Conservation (phyloP, 2,329 filamentous ascomycete species). For the Karstenula rhodostoma region DNA sequence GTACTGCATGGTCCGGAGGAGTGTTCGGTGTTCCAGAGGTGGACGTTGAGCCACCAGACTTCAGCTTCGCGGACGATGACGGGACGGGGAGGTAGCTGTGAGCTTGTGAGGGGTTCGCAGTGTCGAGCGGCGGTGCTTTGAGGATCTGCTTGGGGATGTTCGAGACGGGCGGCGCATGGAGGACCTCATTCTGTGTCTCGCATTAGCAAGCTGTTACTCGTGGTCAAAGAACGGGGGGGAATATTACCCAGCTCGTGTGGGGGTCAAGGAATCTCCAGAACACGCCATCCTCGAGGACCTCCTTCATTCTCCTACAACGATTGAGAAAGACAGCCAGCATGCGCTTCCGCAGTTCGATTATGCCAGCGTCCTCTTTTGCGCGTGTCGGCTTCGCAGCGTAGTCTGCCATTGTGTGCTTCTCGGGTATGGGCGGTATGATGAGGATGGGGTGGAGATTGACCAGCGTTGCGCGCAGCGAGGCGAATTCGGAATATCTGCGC, state of each 20-base stretch:
- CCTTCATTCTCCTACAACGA: slow-evolving; percentile 89
- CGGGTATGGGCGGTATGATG: slow-evolving; percentile 94
- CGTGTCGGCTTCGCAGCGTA: slow-evolving; percentile 98
- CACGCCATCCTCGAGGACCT: slow-evolving; percentile 89
- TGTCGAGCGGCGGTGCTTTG: slow-evolving; percentile 92
- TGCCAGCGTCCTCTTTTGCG: slow-evolving; percentile 95
- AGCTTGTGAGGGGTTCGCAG: slow-evolving; percentile 87
- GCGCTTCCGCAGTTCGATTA: slow-evolving; percentile 94
- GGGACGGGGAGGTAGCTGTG: slow-evolving; percentile 90
- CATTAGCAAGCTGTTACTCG: slow-evolving; percentile 8
- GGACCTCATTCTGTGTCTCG: slow-evolving; percentile 78
- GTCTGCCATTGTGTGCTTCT: slow-evolving; percentile 98
- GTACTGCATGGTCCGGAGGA: slow-evolving; percentile 59
- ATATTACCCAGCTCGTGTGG: slow-evolving; percentile 92
- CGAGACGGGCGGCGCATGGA: slow-evolving; percentile 87
- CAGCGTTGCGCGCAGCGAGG: slow-evolving; percentile 85
- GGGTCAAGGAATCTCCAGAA: slow-evolving; percentile 98
- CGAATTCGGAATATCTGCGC: slow-evolving; percentile 95
- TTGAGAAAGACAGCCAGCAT: slow-evolving; percentile 98
- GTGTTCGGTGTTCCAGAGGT: slow-evolving; percentile 63
- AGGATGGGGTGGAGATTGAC: slow-evolving; percentile 93
- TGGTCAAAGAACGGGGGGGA: slow-evolving; percentile 8
- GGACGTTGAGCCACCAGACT: slow-evolving; percentile 57
- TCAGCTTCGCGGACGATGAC: slow-evolving; percentile 84
- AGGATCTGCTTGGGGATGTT: slow-evolving; percentile 94